A percentile compares a stretch with the other conserved stretches of the same genome.
Evolutionary conservation across 805 yeast species (phyloP).

Genomic region (Debaryomyces hansenii): DNA sequence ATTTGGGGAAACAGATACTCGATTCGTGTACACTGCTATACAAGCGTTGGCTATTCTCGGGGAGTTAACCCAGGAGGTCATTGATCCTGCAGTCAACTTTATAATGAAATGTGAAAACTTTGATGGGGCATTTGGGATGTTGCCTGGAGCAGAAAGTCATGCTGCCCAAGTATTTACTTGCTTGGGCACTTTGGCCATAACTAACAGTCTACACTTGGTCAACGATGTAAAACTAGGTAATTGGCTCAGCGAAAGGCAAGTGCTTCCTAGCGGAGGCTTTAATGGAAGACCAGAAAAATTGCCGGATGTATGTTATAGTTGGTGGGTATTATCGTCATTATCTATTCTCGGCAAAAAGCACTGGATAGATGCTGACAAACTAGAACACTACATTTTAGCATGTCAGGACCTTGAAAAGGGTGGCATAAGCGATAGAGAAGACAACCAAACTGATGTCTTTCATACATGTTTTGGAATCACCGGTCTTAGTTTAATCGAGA

Average conservation of each 20-base stretch:
- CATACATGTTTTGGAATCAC: conserved; percentile 91
- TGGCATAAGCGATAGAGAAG: conserved; percentile 91
- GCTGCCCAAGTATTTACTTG: conserved; percentile 91
- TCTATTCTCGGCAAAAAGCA: conserved; percentile 63
- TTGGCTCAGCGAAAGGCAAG: conserved; percentile 94
- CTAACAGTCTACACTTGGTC: conserved; percentile 52
- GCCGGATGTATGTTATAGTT: conserved; percentile 96
- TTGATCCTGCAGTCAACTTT: conserved; percentile 64
- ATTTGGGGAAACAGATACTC: conserved; percentile 90
- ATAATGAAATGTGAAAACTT: conserved; percentile 76
- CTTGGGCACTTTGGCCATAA: conserved; percentile 74
- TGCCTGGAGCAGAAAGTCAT: conserved; percentile 94
- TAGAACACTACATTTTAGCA: conserved; percentile 64
- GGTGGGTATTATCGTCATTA: conserved; percentile 91
- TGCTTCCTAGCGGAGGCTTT: conserved; percentile 76
- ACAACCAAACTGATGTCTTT: conserved; percentile 87
- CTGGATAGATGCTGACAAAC: conserved; percentile 72
- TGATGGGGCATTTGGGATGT: conserved; percentile 94
- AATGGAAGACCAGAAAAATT: conserved; percentile 95
- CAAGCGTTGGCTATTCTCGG: conserved; percentile 73
- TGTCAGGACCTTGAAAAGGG: conserved; percentile 82
- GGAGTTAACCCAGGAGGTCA: conserved; percentile 52
- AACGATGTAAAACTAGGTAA: conserved; percentile 49
- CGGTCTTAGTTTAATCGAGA: conserved; percentile 77
- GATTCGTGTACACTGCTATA: conserved; percentile 83